phyloP scores from a whole-genome alignment of 345 rosid genomes.

The Pistacia vera region DNA sequence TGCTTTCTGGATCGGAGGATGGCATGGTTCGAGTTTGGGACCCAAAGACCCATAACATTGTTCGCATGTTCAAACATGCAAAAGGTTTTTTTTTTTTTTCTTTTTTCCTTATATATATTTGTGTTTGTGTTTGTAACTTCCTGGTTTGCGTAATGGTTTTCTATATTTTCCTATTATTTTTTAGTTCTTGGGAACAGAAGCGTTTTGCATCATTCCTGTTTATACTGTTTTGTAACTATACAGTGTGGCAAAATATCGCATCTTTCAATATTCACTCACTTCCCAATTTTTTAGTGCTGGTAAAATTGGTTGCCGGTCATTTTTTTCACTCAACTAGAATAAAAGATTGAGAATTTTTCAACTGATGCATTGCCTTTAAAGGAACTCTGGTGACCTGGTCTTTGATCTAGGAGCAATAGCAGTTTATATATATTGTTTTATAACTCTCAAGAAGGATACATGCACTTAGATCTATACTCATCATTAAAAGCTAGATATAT shows the following conservation, averaged over 20 bases:
- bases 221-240: no score
- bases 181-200: not conserved
- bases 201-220: not conserved
- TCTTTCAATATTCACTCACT: not conserved
- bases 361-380: not conserved
- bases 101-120: no score
- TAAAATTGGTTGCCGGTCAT: not conserved
- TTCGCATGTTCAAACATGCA: conserved; percentile 61
- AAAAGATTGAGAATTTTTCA: not conserved
- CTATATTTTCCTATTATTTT: not conserved
- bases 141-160: not conserved
- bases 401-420: not conserved
- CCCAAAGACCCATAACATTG: conserved; percentile 38
- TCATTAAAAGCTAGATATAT: not conserved
- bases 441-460: not conserved
- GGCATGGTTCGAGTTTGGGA: conserved; percentile 77
- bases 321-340: not conserved
- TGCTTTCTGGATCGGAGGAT: conserved; percentile 84
- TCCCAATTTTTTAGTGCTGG: not conserved
- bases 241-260: not conserved
- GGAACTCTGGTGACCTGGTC: not conserved
- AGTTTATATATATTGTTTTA: not conserved
- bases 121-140: not conserved
- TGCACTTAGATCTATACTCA: not conserved
- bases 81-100: conserved; percentile 46